phyloP scores from a whole-genome alignment of 1,284 basidiomycete species.

The Tilletia caries region DNA sequence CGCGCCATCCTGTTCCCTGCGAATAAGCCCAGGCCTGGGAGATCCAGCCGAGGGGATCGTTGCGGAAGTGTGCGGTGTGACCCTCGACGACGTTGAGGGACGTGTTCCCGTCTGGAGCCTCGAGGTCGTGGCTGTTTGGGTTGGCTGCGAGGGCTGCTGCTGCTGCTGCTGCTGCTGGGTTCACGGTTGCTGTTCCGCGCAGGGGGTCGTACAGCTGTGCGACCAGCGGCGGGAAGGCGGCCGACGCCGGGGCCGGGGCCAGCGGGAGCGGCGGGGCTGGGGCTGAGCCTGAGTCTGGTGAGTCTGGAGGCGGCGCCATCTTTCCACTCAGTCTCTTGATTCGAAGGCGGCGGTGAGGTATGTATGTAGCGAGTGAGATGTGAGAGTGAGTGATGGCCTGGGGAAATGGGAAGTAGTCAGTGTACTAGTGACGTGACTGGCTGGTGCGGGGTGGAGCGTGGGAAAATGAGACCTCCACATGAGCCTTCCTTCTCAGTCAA shows the following conservation, averaged over 20 bases:
- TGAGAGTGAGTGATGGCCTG: no score
- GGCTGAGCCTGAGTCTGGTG: neutral
- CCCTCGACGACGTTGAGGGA: slow-evolving; percentile 42
- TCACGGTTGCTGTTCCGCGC: neutral
- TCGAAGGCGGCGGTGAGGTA: no score
- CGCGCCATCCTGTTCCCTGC: slow-evolving; percentile 46
- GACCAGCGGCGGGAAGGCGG: slow-evolving; percentile 10
- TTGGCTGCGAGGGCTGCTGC: neutral
- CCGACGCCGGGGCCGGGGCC: neutral
- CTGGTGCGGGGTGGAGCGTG: no score
- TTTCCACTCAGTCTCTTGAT: no score
- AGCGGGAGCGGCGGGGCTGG: neutral
- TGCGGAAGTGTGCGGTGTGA: slow-evolving; percentile 46
- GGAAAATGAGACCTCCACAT: no score
- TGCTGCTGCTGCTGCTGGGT: slow-evolving; percentile 8
- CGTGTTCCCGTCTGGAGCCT: neutral
- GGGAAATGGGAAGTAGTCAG: no score
- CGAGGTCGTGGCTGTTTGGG: neutral
- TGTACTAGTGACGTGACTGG: no score
- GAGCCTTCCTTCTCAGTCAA: no score
- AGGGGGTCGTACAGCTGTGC: slow-evolving; percentile 11
- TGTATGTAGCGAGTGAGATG: no score
- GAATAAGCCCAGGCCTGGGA: slow-evolving; percentile 44
- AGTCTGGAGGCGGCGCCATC: neutral
- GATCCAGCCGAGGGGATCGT: slow-evolving; percentile 41